Conservation (phyloP, 1,284 basidiomycete genomes). For the Moesziomyces sp. region DNA sequence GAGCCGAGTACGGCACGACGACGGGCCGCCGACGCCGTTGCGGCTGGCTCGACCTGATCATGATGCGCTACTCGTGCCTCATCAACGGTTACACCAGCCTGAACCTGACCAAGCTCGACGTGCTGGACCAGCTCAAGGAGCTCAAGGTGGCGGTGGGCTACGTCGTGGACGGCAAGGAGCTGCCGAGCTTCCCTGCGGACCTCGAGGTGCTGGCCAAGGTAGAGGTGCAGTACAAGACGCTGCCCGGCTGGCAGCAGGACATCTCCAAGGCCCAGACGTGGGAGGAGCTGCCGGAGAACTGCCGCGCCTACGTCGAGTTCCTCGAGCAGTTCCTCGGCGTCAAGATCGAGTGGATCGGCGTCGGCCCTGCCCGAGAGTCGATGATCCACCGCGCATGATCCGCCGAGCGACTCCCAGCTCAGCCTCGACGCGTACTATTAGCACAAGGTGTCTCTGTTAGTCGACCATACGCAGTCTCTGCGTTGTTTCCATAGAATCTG, state of each 20-base stretch:
- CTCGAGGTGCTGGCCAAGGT: conserved; percentile 83
- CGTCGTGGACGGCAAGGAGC: conserved; percentile 79
- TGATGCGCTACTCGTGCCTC: conserved; percentile 88
- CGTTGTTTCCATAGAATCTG: conserved; percentile 47
- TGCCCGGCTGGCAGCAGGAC: conserved; percentile 90
- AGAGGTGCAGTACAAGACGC: conserved; percentile 86
- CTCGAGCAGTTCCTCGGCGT: conserved; percentile 85
- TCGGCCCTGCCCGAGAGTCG: conserved; percentile 82
- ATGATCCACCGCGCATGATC: conserved; percentile 73
- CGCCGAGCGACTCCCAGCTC: too few relatives aligned
- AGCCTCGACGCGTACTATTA: background rate
- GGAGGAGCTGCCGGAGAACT: conserved; percentile 85
- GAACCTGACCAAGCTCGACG: conserved; percentile 95
- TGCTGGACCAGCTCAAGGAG: conserved; percentile 85
- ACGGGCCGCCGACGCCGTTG: conserved; percentile 92
- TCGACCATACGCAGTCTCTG: conserved; percentile 19
- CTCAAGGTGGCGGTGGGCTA: conserved; percentile 91
- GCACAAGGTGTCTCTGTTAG: background rate
- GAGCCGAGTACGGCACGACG: conserved; percentile 88
- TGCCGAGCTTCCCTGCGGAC: conserved; percentile 92
- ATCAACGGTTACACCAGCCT: conserved; percentile 96
- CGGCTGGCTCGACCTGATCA: conserved; percentile 97
- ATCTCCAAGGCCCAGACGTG: conserved; percentile 78
- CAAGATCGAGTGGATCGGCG: conserved; percentile 89
- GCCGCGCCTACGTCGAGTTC: conserved; percentile 86